Conservation (phyloP, 2,329 filamentous ascomycete genomes). For the Diaporthe aspalathi region DNA sequence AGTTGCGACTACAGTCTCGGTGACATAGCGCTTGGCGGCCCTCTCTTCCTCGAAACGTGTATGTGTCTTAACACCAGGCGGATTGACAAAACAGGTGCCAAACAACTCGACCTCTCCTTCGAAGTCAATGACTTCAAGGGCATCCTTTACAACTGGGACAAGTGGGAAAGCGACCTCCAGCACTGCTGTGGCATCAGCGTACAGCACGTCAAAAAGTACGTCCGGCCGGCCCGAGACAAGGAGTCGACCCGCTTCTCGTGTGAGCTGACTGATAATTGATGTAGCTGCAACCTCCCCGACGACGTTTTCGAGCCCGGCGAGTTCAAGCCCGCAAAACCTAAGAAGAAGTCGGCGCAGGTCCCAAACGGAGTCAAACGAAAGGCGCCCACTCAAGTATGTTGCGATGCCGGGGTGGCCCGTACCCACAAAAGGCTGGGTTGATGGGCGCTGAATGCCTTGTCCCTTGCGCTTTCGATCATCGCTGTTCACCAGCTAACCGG, state of each 20-base stretch:
- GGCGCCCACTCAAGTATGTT: conserved; percentile 56
- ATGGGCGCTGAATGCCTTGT: background rate
- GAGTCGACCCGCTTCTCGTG: background rate
- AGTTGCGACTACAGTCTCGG: conserved; percentile 2
- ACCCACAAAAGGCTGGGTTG: conserved; percentile 20
- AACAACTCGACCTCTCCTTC: conserved; percentile 80
- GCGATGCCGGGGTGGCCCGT: conserved; percentile 30
- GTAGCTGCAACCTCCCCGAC: conserved; percentile 85
- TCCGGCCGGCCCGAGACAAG: conserved; percentile 35
- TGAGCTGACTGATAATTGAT: conserved; percentile 40
- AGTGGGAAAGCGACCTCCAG: conserved; percentile 75
- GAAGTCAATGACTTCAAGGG: conserved; percentile 89
- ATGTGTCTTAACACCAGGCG: conserved; percentile 43
- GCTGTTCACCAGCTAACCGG: conserved; percentile 39
- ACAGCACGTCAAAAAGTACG: conserved; percentile 87
- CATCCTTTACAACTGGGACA: conserved; percentile 80
- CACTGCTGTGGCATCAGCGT: conserved; percentile 72
- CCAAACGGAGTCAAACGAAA: conserved; percentile 60
- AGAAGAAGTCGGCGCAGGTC: conserved; percentile 59
- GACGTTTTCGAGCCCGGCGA: conserved; percentile 91
- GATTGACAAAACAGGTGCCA: conserved; percentile 65
- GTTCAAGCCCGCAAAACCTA: conserved; percentile 69
- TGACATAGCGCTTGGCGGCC: conserved; percentile 33
- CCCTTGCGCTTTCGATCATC: background rate
- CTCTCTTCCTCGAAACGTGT: conserved; percentile 31